These are phyloP conservation scores for Diaporthe citri DNA, from an alignment of 2,329 filamentous ascomycete species.

Conservation along the genomic window DNA sequence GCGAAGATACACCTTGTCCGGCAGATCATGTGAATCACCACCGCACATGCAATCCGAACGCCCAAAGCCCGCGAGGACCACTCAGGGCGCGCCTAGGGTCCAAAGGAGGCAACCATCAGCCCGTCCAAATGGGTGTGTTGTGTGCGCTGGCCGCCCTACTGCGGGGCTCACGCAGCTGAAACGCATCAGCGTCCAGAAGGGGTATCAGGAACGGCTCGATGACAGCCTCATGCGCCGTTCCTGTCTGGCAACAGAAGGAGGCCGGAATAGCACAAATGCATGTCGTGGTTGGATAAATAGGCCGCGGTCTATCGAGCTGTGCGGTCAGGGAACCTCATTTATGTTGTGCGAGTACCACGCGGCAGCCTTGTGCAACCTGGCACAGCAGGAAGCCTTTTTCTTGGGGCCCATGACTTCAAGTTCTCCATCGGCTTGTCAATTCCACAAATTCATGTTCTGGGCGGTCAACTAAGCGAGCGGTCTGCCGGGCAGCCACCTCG, in stretches of 20 bases:
- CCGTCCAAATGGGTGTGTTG: conserved; percentile 33
- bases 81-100: not conserved
- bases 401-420: not conserved
- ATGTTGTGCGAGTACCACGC: conserved; percentile 19
- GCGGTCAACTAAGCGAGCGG: not conserved
- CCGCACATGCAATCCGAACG: conserved; percentile 33
- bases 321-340: conserved; percentile 15
- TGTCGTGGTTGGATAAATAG: conserved; percentile 3
- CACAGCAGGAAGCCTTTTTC: conserved; percentile 17
- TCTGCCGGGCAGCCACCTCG: not conserved
- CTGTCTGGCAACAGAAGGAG: not conserved
- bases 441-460: not conserved
- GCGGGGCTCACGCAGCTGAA: conserved; percentile 32
- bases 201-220: conserved; percentile 24
- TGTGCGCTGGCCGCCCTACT: conserved; percentile 18
- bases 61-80: conserved; percentile 28
- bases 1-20: conserved; percentile 4
- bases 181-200: conserved; percentile 29
- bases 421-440: conserved; percentile 16
- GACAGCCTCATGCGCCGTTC: conserved; percentile 14
- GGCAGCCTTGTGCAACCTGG: conserved; percentile 23
- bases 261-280: not conserved
- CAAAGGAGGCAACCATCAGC: conserved; percentile 26
- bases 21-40: conserved; percentile 37
- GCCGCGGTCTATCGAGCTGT: conserved; percentile 2